phyloP scores from a whole-genome alignment of 768 basidiomycete species.

The Lentinula sp. region DNA sequence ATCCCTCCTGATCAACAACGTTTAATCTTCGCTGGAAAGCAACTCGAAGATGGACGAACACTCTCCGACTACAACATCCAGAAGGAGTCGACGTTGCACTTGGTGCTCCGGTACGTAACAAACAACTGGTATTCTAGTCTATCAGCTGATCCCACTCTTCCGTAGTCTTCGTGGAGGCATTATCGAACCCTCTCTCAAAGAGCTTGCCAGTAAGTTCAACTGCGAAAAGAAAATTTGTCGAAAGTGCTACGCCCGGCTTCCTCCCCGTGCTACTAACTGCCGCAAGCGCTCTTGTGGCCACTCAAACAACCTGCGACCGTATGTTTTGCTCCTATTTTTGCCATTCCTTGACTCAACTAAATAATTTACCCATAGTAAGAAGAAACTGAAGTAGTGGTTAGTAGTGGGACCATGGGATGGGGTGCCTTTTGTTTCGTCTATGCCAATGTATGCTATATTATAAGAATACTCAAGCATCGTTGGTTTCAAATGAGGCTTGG shows the following conservation, averaged over 20 bases:
- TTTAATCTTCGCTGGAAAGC: conserved; percentile 96
- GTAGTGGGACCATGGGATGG: neutral
- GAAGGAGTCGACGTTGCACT: conserved; percentile 96
- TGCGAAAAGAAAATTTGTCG: conserved; percentile 99
- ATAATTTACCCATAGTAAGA: neutral
- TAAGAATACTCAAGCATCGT: neutral
- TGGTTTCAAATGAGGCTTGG: neutral
- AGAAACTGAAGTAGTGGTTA: conserved; percentile 8
- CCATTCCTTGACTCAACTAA: neutral
- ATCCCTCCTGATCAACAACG: conserved; percentile 96
- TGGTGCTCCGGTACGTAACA: conserved; percentile 82
- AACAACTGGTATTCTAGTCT: neutral
- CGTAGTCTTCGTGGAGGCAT: conserved; percentile 93
- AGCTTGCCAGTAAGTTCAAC: conserved; percentile 96
- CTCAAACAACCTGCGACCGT: conserved; percentile 89
- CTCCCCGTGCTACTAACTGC: conserved; percentile 99
- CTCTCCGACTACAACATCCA: conserved; percentile 97
- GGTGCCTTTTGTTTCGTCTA: neutral
- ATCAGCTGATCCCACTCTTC: neutral
- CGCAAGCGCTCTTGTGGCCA: conserved; percentile 91
- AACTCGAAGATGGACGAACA: conserved; percentile 96
- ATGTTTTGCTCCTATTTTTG: conserved; percentile 23
- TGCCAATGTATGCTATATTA: neutral
- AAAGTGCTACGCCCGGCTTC: conserved; percentile 99
- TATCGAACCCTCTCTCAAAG: conserved; percentile 98